Base-by-base conservation (phyloP, 2,329 filamentous ascomycete genomes). In the Scedosporium aurantiacum region DNA sequence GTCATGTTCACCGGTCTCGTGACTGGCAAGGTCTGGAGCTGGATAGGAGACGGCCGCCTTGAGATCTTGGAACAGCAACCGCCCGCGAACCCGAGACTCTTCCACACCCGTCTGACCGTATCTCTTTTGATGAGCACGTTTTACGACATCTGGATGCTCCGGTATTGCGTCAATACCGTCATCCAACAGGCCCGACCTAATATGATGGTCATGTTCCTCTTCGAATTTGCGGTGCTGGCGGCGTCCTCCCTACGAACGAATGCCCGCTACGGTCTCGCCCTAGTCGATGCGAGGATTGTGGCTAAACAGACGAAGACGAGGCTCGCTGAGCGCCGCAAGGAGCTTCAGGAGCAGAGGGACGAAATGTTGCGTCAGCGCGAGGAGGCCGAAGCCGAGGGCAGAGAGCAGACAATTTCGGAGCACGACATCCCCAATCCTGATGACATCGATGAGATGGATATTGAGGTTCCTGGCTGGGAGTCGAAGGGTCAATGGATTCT, bases 151-250 rank as follows among this genome's bases (percentile, higher is more conserved):
- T 87, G 82, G 71, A 85, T 99, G 75, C 84, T 97, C 65, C 82
- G 81, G 57, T 97, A 96, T 72, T 87, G 89, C 63, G 80, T 96
- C 64, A 83, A 86, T 28, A 90, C 88, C 0, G 92, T 97, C 37
- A 85, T 97, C 58, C 86, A 89, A 62, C 87, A 95, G 70, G 90
- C 93, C 2, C 82, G 89, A n/a, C 91, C 93, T 0, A 94, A 95
- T 63, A 97, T 99, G 89, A 99, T 97, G 91, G 91, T 99, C 65
- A 97, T 99, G 91, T 99, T 99, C 70, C 85, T 95, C 5, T 99
- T 99, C 68, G 94, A 99, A 73, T 97, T 97, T 70, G 92, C 93
- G 43, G 86, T 99, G 52, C 77, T 97, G 63, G 81, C 85, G 2
- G 87, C 95, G 8, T 87, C 86, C 59, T 96, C 93, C 0, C 79